Base-by-base conservation (phyloP, 2,329 filamentous ascomycete species). In the Aspergillus brunneoviolaceus region DNA sequence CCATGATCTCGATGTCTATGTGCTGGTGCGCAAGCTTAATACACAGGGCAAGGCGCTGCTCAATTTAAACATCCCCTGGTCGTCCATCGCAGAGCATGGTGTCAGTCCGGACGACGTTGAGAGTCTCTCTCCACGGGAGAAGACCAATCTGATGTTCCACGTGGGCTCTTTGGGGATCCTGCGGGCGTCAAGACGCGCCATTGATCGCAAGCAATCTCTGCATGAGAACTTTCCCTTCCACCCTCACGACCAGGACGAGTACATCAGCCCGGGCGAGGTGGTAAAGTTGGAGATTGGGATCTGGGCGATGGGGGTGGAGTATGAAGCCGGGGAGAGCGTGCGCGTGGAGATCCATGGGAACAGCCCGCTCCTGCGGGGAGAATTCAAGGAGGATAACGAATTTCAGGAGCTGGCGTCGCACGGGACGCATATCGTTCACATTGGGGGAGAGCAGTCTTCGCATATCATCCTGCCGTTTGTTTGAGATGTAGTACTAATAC, bases 51-150 rank as follows among this genome's bases (percentile, higher is more conserved):
- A 62, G 35, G 6, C 55, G 5, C 55, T 62, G 25, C 51, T 51
- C 19, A 62, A 62, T 11, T 50, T 62, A 5, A 62, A 62, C 12
- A 57, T 62, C 10, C 60, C 60, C 1, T 59, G 60, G 60, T 55
- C 52, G 12, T 55, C 52, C 19, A 21, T 55, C 10, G 52, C 52
- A 4, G 16, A 55, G 35, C 39, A 48, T 14, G 52, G 42, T 3
- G 52, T 55, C n/a, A 31, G 42, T 29, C 52, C 52, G 21, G 42
- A 23, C 42, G 31, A 19, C 27, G 52, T 55, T 16, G 52, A 55
- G 12, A 55, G 25, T 25, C 45, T 55, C n/a, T 55, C 52, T 5
- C 52, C 52, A 11, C 52, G 52, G 25, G 52, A 55, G 27, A 55
- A 55, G 39, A 33, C 29, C 52, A 55, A 55, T 10, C 52, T 55